Evolutionary conservation across 106 monocot species (phyloP).

Genomic region (Amphibolis antarctica): DNA sequence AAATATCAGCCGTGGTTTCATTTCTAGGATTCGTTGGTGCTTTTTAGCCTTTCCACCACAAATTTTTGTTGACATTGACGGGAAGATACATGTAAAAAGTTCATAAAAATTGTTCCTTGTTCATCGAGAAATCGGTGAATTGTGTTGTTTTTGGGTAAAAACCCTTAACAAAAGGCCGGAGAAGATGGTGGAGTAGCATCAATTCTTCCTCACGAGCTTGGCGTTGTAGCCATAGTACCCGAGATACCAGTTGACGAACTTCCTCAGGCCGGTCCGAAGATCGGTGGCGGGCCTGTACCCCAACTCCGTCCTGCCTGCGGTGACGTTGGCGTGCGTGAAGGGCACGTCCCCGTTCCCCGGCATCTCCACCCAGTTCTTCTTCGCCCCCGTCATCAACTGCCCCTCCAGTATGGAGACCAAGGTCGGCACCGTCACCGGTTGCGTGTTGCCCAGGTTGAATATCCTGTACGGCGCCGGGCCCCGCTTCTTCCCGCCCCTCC

Average conservation of each 20-base stretch:
- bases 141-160: too few relatives aligned
- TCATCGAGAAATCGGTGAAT: too few relatives aligned
- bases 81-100: too few relatives aligned
- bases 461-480: slow-evolving; percentile 17
- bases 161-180: too few relatives aligned
- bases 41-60: too few relatives aligned
- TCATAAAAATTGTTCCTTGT: too few relatives aligned
- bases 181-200: too few relatives aligned
- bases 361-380: slow-evolving; percentile 22
- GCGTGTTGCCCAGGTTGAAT: slow-evolving; percentile 18
- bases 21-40: too few relatives aligned
- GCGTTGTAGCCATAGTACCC: slow-evolving; percentile 12
- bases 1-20: too few relatives aligned
- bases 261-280: slow-evolving; percentile 14
- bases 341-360: slow-evolving; percentile 19
- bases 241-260: slow-evolving; percentile 18
- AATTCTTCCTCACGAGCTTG: too few relatives aligned
- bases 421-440: slow-evolving; percentile 18
- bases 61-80: too few relatives aligned
- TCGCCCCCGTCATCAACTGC: slow-evolving; percentile 7
- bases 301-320: not conserved
- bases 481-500: slow-evolving; percentile 12
- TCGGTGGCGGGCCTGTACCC: slow-evolving; percentile 19
- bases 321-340: slow-evolving; percentile 19
- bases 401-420: slow-evolving; percentile 14